Base-by-base conservation (phyloP, 352 stramenopile genomes). In the Elongisporangium senticosum region DNA sequence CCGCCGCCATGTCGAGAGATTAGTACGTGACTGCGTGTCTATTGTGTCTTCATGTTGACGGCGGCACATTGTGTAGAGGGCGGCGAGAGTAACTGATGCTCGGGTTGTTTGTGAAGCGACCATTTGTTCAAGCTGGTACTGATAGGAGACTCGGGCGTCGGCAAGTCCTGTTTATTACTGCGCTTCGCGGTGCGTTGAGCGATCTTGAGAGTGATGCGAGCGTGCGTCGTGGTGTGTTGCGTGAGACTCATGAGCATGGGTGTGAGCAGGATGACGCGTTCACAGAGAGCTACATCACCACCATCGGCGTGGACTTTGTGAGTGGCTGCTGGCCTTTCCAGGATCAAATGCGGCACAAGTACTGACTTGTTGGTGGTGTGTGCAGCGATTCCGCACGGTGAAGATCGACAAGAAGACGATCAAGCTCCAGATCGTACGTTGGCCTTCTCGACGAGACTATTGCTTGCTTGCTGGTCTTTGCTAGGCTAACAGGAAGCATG, bases 331-430 rank as follows among this genome's bases (percentile, higher is more conserved):
- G 17, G 33, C 7, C 13, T 43, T 43, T 43, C 33, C 33, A 43
- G 33, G 10, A 17, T 23, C 20, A 14, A 14, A 10, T 20, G 24
- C 3, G 33, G 33, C 33, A 17, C 2, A 43, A 22, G 14, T 37
- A 15, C n/a, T 39, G 19, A 52, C 26, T 21, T 64, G 53, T 20
- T 63, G 39, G 20, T 40, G 1, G 13, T 50, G 21, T 63, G 49
- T 86, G 33, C 57, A 94, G 84, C 75, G 80, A 53, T 99, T 99
- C 70, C 89, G 96, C 61, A 99, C 96, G 8, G 93, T 99, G 21
- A 98, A 99, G 75, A 97, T 99, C 62, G 96, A 98, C 63, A 98
- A 98, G 69, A 99, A 99, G 79, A 98, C 94, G 19, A 91, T 99
- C 51, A 99, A 99, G 68, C 78, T 99, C 37, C 96, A 99, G 79